phyloP scores from a whole-genome alignment of 177 flowering plant genomes.

The Vitis hybrid region DNA sequence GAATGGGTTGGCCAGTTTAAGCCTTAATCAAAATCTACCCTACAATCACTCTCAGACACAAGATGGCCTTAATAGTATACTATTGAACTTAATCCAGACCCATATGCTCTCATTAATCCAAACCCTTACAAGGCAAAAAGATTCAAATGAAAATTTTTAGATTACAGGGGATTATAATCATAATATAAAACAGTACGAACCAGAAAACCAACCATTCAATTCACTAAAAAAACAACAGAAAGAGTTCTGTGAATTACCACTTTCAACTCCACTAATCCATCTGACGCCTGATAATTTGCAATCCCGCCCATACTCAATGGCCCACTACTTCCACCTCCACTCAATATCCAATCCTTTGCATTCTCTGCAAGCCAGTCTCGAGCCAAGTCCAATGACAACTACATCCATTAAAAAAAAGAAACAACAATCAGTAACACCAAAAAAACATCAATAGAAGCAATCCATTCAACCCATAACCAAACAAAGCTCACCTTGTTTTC shows the following conservation, averaged over 20 bases:
- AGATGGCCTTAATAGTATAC: no score
- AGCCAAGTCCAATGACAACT: constrained; percentile 83
- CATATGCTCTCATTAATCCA: no score
- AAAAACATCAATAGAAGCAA: constrained; percentile 1
- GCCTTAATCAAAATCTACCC: no score
- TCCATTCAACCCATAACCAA: not conserved
- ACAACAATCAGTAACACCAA: not conserved
- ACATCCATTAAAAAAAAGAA: constrained; percentile 19
- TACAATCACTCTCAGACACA: no score
- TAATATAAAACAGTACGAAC: not conserved
- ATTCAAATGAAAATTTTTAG: no score
- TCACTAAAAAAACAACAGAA: not conserved
- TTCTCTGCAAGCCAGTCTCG: constrained; percentile 64
- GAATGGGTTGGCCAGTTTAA: no score
- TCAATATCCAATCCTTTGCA: constrained; percentile 40
- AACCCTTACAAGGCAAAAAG: no score
- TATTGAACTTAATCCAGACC: no score
- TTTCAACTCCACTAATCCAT: constrained; percentile 82
- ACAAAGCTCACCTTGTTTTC: constrained; percentile 61
- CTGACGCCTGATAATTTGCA: constrained; percentile 72
- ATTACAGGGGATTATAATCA: not conserved
- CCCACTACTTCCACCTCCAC: constrained; percentile 23
- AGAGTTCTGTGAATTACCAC: constrained; percentile 39
- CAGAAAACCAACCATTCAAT: not conserved
- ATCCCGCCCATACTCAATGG: constrained; percentile 63